Evolutionary conservation across 2,329 filamentous ascomycete species (phyloP), one percentile per base, ranked within the genome.

Genomic region (Ceratocystis harringtonii): DNA sequence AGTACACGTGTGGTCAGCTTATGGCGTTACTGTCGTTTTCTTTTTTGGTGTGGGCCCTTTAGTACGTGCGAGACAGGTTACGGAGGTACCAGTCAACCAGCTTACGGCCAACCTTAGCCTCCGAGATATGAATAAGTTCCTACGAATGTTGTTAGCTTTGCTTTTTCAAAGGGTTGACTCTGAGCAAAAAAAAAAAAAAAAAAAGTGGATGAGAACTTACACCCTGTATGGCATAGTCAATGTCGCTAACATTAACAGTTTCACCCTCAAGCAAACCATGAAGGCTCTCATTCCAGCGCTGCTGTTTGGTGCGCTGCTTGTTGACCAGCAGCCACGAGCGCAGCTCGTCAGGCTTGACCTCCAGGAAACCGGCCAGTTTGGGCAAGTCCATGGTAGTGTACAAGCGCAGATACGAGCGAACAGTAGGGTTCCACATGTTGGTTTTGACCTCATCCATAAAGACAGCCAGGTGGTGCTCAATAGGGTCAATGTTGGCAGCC

Each of bases 371-470:
- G 68, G 94, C 90, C 68, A 99, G 86, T 81, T 99, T 99, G 81
- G 92, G 94, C 69, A 99, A 82, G 73, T 99, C 94, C 92, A 99
- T 97, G 71, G 94, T 99, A 58, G 94, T 97, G 85, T 99, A 99
- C 66, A 99, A 88, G 75, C 95, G 94, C 71, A 99, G 85, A 81
- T 99, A 99, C 69, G 92, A 96, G 82, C 95, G 96, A 76, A 99
- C 89, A 58, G 92, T 96, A 57, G 94, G 94, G 76, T 90, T 92
- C 86, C 86, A 95, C 84, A 99, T 94, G 78, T 95, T 97, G 78
- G 90, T 96, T 85, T 95, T 96, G 77, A 99, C 92, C 81, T 99
- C 94, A 71, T 96, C 92, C 92, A 99, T 97, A 82, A 99, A 99
- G 78, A 99, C 88, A 72, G 89, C 82, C 70, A 96, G 85, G 78